Evolutionary conservation across 495 filamentous ascomycete genomes (phyloP).

Genomic region (Endocarpon pusillum): DNA sequence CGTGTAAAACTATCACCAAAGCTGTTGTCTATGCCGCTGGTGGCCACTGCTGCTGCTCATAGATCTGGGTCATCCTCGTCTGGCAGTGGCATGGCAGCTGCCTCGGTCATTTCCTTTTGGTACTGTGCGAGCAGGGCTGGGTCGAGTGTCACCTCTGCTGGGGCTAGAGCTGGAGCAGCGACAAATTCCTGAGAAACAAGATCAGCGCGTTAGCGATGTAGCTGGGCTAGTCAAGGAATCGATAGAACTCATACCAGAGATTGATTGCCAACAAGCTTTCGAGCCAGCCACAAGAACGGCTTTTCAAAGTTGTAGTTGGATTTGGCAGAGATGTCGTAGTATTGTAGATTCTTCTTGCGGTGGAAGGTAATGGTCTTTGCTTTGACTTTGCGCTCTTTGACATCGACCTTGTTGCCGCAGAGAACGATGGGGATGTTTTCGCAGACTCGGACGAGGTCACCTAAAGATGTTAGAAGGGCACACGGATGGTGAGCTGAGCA

Average conservation of each 20-base stretch:
- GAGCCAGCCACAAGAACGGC: conserved; percentile 98
- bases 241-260: conserved; percentile 45
- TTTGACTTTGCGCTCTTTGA: conserved; percentile 99
- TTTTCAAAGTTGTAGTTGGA: conserved; percentile 99
- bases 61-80: conserved; percentile 84
- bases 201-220: conserved; percentile 8
- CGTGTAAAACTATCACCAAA: too few relatives aligned
- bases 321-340: conserved; percentile 99
- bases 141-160: conserved; percentile 81
- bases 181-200: conserved; percentile 69
- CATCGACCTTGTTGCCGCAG: conserved; percentile 98
- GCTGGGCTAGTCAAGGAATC: not conserved
- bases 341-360: conserved; percentile 99
- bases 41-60: too few relatives aligned
- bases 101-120: conserved; percentile 73
- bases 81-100: conserved; percentile 70
- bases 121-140: conserved; percentile 63
- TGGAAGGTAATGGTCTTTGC: conserved; percentile 99
- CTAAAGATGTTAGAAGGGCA: conserved; percentile 26
- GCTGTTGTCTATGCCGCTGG: too few relatives aligned
- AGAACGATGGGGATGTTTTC: conserved; percentile 99
- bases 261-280: conserved; percentile 94
- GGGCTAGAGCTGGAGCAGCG: conserved; percentile 82
- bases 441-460: conserved; percentile 98
- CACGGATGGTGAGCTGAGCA: not conserved